Conservation (phyloP, 345 rosid genomes). For the Eucalyptus erythrocorys region DNA sequence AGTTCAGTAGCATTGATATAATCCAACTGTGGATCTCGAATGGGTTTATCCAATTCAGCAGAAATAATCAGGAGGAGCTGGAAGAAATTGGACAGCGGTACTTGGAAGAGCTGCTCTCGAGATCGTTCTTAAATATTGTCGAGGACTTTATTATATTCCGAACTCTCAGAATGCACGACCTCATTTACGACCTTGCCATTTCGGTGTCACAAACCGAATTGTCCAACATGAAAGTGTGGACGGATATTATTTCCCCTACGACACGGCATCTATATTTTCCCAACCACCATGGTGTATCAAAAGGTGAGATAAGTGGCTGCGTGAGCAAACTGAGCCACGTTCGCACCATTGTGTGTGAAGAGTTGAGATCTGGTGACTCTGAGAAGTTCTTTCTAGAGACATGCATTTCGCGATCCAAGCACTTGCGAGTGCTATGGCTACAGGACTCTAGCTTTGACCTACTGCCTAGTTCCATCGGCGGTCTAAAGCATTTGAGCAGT, state of each 20-base stretch:
- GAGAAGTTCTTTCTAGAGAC: background rate
- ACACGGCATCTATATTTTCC: too few relatives aligned
- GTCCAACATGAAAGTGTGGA: too few relatives aligned
- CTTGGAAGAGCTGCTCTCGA: background rate
- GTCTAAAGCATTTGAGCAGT: slow-evolving; percentile 6
- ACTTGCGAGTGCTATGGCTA: background rate
- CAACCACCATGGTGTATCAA: background rate
- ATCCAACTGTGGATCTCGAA: too few relatives aligned
- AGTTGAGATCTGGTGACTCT: background rate
- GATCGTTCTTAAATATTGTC: background rate
- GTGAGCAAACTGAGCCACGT: background rate
- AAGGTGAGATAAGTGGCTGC: background rate
- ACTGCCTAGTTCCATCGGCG: background rate
- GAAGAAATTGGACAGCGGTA: background rate
- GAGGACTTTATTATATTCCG: too few relatives aligned
- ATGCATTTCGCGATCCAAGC: background rate
- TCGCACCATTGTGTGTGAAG: background rate
- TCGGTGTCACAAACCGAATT: background rate
- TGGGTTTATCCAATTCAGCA: background rate
- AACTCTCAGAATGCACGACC: slow-evolving; percentile 11
- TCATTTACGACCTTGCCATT: slow-evolving; percentile 12
- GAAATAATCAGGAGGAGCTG: background rate
- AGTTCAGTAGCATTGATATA: background rate
- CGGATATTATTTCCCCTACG: too few relatives aligned
- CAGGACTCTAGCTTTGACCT: background rate